phyloP scores from a whole-genome alignment of 108 stramenopile genomes.

The Fistulifera solaris region DNA sequence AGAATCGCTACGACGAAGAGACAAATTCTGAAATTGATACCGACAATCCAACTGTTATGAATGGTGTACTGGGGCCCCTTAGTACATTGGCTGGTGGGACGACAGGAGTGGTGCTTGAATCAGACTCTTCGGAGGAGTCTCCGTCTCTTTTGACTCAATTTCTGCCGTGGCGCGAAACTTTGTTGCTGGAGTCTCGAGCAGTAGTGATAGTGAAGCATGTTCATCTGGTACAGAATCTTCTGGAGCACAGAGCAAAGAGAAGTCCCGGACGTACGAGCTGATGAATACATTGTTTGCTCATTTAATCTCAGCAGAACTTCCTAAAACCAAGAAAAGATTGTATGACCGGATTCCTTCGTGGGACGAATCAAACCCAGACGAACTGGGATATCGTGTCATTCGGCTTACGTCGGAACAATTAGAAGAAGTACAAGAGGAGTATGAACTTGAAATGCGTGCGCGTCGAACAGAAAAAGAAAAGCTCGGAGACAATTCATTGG shows the following conservation, averaged over 20 bases:
- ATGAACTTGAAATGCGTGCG: slow-evolving; percentile 28
- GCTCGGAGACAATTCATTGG: slow-evolving; percentile 32
- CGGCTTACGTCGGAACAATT: slow-evolving; percentile 51
- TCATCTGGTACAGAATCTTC: neutral
- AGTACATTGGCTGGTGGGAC: slow-evolving; percentile 53
- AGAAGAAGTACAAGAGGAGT: slow-evolving; percentile 51
- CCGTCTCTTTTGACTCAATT: neutral
- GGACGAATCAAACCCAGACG: slow-evolving; percentile 73
- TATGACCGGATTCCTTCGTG: slow-evolving; percentile 33
- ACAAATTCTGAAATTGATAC: slow-evolving; percentile 11
- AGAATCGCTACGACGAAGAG: slow-evolving; percentile 7
- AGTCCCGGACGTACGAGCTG: slow-evolving; percentile 35
- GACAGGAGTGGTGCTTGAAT: slow-evolving; percentile 67
- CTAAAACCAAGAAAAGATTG: slow-evolving; percentile 14
- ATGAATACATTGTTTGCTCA: slow-evolving; percentile 74
- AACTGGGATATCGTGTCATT: slow-evolving; percentile 67
- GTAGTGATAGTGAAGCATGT: slow-evolving; percentile 5
- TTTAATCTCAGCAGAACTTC: slow-evolving; percentile 45
- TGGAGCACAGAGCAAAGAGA: neutral
- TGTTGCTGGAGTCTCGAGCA: neutral
- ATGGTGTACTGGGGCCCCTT: slow-evolving; percentile 55
- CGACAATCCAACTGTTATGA: slow-evolving; percentile 16
- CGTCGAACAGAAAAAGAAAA: slow-evolving; percentile 12
- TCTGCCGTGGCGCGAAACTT: neutral
- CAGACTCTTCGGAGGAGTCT: neutral